These are phyloP conservation scores for Nepenthes mirabilis DNA, from an alignment of 148 eudicot genomes.

Conservation along the genomic window DNA sequence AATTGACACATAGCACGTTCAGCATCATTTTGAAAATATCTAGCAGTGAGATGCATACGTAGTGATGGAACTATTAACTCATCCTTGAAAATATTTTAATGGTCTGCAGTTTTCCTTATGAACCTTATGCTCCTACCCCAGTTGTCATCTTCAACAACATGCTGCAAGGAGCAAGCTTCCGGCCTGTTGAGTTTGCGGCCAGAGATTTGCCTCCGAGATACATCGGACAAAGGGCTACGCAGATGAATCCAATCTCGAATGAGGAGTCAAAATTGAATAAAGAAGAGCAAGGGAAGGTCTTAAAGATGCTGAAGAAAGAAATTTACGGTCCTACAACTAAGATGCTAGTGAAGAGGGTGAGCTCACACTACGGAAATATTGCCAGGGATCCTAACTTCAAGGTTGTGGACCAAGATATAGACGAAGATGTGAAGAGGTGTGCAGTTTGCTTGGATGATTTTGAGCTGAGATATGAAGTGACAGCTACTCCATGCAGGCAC, in stretches of 20 bases:
- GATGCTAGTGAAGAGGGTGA: slow-evolving; percentile 23
- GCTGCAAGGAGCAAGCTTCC: too few relatives aligned
- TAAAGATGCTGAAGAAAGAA: slow-evolving; percentile 41
- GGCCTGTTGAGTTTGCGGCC: too few relatives aligned
- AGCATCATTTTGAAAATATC: too few relatives aligned
- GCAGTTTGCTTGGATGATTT: slow-evolving; percentile 84
- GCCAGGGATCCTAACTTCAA: slow-evolving; percentile 6
- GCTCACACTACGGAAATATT: slow-evolving; percentile 26
- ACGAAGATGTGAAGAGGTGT: slow-evolving; percentile 50
- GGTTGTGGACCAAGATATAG: slow-evolving; percentile 6
- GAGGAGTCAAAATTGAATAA: slow-evolving; percentile 27
- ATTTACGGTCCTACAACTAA: slow-evolving; percentile 39
- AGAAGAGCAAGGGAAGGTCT: slow-evolving; percentile 37
- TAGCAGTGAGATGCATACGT: too few relatives aligned
- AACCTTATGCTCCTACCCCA: not conserved
- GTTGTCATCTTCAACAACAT: too few relatives aligned
- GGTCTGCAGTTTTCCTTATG: not conserved
- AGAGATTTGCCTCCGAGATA: not conserved
- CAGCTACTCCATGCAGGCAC: slow-evolving; percentile 59
- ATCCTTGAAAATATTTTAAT: not conserved
- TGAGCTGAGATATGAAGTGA: slow-evolving; percentile 29
- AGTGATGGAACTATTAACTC: not conserved
- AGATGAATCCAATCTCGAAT: not conserved
- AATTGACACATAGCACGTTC: too few relatives aligned
- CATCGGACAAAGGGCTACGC: not conserved